Evolutionary conservation across 768 basidiomycete species (phyloP).

Genomic region (Xerocomellus chrysenteron): DNA sequence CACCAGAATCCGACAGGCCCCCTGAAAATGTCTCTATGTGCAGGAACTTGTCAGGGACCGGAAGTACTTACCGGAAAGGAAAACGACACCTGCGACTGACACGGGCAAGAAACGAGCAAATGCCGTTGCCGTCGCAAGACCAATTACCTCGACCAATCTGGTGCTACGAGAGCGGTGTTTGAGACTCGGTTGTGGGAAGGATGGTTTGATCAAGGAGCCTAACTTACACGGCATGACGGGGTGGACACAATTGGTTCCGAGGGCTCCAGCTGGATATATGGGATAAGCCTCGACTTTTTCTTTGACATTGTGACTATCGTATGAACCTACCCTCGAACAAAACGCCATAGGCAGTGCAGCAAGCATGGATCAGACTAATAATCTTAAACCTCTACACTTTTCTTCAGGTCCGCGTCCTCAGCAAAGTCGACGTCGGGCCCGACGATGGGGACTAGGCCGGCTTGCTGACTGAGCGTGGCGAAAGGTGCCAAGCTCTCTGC

Average conservation of each 20-base stretch:
- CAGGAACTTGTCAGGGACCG: background rate
- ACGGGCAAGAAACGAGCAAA: constrained; percentile 46
- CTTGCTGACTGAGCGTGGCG: constrained; percentile 51
- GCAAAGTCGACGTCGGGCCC: constrained; percentile 54
- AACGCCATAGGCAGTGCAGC: constrained; percentile 45
- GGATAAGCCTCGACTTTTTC: background rate
- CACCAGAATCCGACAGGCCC: constrained; percentile 41
- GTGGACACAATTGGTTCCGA: too few species aligned
- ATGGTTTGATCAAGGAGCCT: constrained; percentile 53
- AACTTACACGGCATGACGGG: background rate
- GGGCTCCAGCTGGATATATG: too few species aligned
- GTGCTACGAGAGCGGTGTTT: constrained; percentile 39
- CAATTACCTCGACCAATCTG: constrained; percentile 42
- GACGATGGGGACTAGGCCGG: constrained; percentile 51
- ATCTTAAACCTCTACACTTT: constrained; percentile 47
- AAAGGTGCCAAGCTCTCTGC: constrained; percentile 49
- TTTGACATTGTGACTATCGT: background rate
- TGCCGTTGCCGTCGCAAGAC: constrained; percentile 44
- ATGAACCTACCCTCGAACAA: constrained; percentile 44
- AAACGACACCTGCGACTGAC: constrained; percentile 49
- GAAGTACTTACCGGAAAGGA: constrained; percentile 43
- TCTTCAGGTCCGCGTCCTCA: constrained; percentile 44
- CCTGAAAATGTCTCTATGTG: constrained; percentile 27
- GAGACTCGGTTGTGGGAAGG: constrained; percentile 50
- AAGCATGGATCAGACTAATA: constrained; percentile 45